Percentiles rank a stretch among this genome's conserved stretches.
Conservation (phyloP, 2,329 filamentous ascomycete species). For the Claviceps fusiformis region DNA sequence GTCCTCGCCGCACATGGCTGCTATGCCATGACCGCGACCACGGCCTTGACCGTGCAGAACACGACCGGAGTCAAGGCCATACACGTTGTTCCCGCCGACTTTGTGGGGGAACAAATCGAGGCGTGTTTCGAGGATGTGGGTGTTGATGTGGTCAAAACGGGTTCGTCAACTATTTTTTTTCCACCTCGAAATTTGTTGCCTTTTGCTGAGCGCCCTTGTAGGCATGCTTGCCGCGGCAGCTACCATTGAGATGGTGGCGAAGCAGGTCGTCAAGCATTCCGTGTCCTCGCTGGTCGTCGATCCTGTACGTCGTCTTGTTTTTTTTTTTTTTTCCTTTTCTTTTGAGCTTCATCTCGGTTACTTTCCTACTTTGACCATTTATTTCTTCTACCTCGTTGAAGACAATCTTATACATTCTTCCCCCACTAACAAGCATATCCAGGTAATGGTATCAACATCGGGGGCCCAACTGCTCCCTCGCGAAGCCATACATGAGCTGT, state of each 20-base stretch:
- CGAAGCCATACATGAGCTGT: constrained; percentile 48
- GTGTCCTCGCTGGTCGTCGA: constrained; percentile 23
- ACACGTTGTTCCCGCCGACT: constrained; percentile 62
- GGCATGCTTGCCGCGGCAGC: constrained; percentile 26
- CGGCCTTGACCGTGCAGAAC: constrained; percentile 91
- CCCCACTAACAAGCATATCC: constrained; percentile 4
- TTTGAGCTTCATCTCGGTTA: neutral
- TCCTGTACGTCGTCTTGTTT: constrained; percentile 16
- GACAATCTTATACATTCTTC: neutral
- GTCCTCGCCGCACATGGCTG: constrained; percentile 83
- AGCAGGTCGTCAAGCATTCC: constrained; percentile 17
- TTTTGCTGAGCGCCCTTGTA: constrained; percentile 4
- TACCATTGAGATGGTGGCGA: constrained; percentile 23
- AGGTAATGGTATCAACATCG: constrained; percentile 91
- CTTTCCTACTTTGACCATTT: neutral
- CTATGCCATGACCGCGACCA: constrained; percentile 93
- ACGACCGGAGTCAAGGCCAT: constrained; percentile 74
- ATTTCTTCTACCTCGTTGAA: neutral
- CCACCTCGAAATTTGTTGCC: too few relatives aligned
- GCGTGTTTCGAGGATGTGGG: constrained; percentile 73
- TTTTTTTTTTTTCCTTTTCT: neutral
- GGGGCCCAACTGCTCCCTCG: constrained; percentile 55
- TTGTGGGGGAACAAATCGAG: constrained; percentile 76
- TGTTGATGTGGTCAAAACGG: constrained; percentile 83
- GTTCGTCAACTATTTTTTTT: constrained; percentile 17